Percentiles rank a stretch among this genome's conserved stretches.
Conservation (phyloP, 306 rosid species). For the Sechiopsis laciniata region DNA sequence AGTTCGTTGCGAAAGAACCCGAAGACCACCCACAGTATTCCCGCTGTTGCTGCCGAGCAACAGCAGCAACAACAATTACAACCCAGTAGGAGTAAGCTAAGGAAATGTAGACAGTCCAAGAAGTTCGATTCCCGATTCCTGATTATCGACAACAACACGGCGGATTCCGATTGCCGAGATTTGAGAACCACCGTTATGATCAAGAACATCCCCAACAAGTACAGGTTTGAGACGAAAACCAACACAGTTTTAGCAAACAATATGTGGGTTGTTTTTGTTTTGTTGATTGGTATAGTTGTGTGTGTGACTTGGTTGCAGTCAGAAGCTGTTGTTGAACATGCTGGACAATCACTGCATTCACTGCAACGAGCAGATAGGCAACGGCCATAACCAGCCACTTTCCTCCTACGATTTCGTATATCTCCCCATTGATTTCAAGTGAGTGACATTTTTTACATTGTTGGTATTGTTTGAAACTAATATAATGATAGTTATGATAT, state of each 20-base stretch:
- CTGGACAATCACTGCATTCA: slow-evolving; percentile 90
- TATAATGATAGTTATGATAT: too few species aligned
- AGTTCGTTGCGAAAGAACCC: slow-evolving; percentile 24
- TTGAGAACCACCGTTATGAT: slow-evolving; percentile 86
- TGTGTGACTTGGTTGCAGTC: slow-evolving; percentile 39
- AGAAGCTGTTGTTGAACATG: slow-evolving; percentile 80
- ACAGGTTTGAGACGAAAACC: slow-evolving; percentile 47
- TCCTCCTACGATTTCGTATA: slow-evolving; percentile 83
- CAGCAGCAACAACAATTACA: slow-evolving; percentile 26
- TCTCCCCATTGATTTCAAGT: slow-evolving; percentile 99
- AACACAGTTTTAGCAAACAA: background rate
- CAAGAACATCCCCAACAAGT: slow-evolving; percentile 92
- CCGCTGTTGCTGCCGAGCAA: background rate
- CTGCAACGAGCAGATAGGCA: slow-evolving; percentile 66
- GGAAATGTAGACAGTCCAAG: slow-evolving; percentile 51
- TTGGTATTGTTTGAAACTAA: too few species aligned
- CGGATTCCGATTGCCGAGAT: slow-evolving; percentile 35
- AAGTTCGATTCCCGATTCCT: slow-evolving; percentile 21
- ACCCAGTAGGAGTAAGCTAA: slow-evolving; percentile 31
- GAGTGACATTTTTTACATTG: background rate
- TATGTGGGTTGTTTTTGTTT: background rate
- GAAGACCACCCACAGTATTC: slow-evolving; percentile 20
- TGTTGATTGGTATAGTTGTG: slow-evolving; percentile 7
- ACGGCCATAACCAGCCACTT: slow-evolving; percentile 44
- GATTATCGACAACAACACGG: slow-evolving; percentile 1